Conservation (phyloP, 306 rosid species). For the Elaeagnus macrophylla region DNA sequence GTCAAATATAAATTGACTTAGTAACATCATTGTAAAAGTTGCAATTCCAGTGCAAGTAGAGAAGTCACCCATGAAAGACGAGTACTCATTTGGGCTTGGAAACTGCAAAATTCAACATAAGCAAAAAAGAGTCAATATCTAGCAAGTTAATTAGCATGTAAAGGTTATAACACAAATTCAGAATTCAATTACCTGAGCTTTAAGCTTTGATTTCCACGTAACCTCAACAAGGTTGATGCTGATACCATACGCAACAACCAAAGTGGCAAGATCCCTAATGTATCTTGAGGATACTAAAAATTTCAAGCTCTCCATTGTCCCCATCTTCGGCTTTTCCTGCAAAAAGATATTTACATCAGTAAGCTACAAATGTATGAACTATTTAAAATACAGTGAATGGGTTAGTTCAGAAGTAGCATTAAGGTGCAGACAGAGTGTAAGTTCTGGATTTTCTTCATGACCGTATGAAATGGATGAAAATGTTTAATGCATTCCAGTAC, state of each 20-base stretch:
- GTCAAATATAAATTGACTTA: conserved; percentile 71
- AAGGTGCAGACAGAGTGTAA: no score
- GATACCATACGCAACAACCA: conserved; percentile 93
- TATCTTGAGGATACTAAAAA: conserved; percentile 90
- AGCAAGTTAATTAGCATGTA: conserved; percentile 4
- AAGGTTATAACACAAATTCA: conserved; percentile 11
- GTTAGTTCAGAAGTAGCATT: neutral
- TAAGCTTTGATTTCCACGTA: conserved; percentile 98
- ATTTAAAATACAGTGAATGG: neutral
- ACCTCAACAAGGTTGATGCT: conserved; percentile 93
- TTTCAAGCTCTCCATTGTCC: conserved; percentile 95
- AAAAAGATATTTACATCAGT: conserved; percentile 8
- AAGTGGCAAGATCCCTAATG: conserved; percentile 91
- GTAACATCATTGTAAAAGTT: conserved; percentile 90
- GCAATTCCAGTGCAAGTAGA: conserved; percentile 88
- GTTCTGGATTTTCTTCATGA: no score
- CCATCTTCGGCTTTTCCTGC: conserved; percentile 90
- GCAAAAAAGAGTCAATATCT: neutral
- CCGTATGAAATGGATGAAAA: no score
- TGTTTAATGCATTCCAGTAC: no score
- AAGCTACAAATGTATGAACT: neutral
- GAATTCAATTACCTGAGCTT: conserved; percentile 64
- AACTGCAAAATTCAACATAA: conserved; percentile 39
- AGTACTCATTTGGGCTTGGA: conserved; percentile 95
- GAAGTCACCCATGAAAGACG: conserved; percentile 97